These are phyloP conservation scores for Podosphaera fusca DNA, from an alignment of 2,329 filamentous ascomycete species.

Conservation along the genomic window DNA sequence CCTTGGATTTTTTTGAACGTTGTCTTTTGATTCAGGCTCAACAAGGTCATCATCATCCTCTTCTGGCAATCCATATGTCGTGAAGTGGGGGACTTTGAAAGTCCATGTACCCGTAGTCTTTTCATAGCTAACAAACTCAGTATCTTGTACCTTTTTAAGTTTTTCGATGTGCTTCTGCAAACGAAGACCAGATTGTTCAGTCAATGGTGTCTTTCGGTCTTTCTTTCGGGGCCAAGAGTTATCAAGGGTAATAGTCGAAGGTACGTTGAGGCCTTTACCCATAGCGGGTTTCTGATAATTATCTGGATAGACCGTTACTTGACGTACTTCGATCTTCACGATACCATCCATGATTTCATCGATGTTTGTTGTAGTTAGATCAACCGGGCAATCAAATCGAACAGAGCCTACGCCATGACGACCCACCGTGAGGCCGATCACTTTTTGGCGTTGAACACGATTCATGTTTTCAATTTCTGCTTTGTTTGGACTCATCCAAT, in stretches of 20 bases:
- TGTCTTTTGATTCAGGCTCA: conserved; percentile 19
- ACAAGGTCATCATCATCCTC: conserved; percentile 43
- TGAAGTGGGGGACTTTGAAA: conserved; percentile 90
- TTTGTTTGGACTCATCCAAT: conserved; percentile 64
- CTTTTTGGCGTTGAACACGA: conserved; percentile 50
- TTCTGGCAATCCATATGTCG: conserved; percentile 75
- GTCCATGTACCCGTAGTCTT: conserved; percentile 63
- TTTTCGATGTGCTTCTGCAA: conserved; percentile 66
- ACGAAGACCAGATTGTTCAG: conserved; percentile 36
- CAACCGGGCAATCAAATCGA: conserved; percentile 58
- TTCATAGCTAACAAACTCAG: conserved; percentile 63
- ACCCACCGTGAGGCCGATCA: conserved; percentile 59
- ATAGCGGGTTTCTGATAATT: conserved; percentile 55
- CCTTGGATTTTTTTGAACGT: not conserved
- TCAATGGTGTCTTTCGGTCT: conserved; percentile 30
- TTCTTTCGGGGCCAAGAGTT: conserved; percentile 73
- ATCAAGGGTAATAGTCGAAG: conserved; percentile 65
- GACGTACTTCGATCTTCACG: conserved; percentile 52
- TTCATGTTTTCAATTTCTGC: conserved; percentile 61
- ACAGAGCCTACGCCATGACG: conserved; percentile 63
- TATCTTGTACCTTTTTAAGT: conserved; percentile 56
- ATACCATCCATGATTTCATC: conserved; percentile 60
- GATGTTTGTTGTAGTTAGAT: conserved; percentile 56
- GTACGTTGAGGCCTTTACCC: conserved; percentile 80
- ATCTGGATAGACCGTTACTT: conserved; percentile 66